phyloP scores from a whole-genome alignment of 2,329 filamentous ascomycete genomes.

The Nemania sp. region DNA sequence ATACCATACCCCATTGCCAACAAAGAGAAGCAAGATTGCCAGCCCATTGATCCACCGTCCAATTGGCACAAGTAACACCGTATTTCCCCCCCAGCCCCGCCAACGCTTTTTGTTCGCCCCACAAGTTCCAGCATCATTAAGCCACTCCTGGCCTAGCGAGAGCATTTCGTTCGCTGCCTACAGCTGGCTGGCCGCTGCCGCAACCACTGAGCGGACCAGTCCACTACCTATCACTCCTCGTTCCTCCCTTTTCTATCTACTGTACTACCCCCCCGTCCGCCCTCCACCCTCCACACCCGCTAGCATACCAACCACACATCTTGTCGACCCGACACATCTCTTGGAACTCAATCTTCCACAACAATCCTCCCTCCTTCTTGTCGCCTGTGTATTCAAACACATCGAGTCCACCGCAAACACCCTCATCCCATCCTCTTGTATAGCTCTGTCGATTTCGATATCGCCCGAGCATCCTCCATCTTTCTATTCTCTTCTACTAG shows the following conservation, averaged over 20 bases:
- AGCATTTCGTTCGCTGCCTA: constrained; percentile 24
- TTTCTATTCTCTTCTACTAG: constrained; percentile 36
- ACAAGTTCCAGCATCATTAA: constrained; percentile 45
- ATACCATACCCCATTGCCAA: constrained; percentile 27
- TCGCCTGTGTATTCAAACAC: constrained; percentile 38
- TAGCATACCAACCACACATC: constrained; percentile 47
- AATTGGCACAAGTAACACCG: constrained; percentile 19
- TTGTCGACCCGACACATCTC: constrained; percentile 41
- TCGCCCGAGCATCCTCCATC: constrained; percentile 52
- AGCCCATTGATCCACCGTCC: constrained; percentile 2
- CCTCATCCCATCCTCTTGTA: constrained; percentile 24
- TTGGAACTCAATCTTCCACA: constrained; percentile 43
- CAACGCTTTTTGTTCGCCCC: constrained; percentile 48
- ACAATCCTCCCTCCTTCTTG: constrained; percentile 49
- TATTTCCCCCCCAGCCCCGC: constrained; percentile 40
- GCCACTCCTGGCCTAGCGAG: constrained; percentile 36
- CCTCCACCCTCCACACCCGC: constrained; percentile 39
- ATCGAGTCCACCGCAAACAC: constrained; percentile 33
- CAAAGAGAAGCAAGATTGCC: constrained; percentile 27
- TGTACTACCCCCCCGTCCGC: constrained; percentile 41
- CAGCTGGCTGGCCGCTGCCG: constrained; percentile 39
- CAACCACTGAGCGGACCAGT: constrained; percentile 28
- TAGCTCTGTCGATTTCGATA: constrained; percentile 52
- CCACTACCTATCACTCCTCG: no score
- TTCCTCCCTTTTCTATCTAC: constrained; percentile 47